phyloP scores from a whole-genome alignment of 345 rosid genomes.

The Reutealis trisperma region DNA sequence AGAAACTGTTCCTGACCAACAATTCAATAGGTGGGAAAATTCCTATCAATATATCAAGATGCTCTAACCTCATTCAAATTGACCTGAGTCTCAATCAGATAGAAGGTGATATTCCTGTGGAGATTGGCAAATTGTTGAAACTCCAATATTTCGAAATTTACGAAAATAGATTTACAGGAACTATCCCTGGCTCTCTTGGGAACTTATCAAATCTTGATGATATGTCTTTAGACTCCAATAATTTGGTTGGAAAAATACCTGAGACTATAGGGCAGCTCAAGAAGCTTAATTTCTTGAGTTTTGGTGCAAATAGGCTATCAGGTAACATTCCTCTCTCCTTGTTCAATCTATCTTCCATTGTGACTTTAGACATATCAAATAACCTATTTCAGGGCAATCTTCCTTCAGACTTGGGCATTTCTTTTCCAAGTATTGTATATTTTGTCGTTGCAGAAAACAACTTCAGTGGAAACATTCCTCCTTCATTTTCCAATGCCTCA shows the following conservation, averaged over 20 bases:
- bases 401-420: background rate
- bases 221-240: background rate
- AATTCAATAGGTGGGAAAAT: constrained; percentile 14
- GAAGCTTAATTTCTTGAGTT: background rate
- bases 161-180: background rate
- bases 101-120: constrained; percentile 9
- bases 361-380: background rate
- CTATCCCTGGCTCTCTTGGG: background rate
- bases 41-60: constrained; percentile 18
- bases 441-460: background rate
- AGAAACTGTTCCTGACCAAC: background rate
- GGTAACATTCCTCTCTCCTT: constrained; percentile 12
- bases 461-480: constrained; percentile 23
- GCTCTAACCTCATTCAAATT: background rate
- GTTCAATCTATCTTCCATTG: constrained; percentile 11
- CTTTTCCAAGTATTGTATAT: constrained; percentile 1
- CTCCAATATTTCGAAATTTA: background rate
- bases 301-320: background rate
- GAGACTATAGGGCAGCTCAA: background rate
- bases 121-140: constrained; percentile 8
- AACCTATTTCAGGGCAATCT: constrained; percentile 20
- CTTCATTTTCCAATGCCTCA: constrained; percentile 29
- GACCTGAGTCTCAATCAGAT: background rate
- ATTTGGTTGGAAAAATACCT: background rate
- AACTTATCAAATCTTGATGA: background rate